A percentile compares a stretch with the other conserved stretches of the same genome.
These are phyloP conservation scores for Rhodofomes roseus DNA, from an alignment of 1,284 basidiomycete species.

Conservation along the genomic window DNA sequence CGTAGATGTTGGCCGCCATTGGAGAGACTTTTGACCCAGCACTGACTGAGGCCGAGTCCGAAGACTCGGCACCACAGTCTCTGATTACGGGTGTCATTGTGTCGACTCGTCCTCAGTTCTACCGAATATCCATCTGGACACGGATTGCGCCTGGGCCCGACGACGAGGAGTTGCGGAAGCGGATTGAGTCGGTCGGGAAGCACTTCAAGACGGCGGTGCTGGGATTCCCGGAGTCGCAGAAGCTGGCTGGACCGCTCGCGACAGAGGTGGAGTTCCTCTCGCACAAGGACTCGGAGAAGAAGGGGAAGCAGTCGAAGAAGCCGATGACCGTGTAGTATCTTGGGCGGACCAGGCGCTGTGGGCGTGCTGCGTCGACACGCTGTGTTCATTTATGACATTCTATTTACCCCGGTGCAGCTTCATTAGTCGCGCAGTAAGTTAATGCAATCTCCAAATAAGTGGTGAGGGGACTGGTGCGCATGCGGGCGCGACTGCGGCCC, in stretches of 20 bases:
- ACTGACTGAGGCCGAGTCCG: slow-evolving; percentile 47
- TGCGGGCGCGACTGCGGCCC: neutral
- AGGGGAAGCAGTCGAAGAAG: slow-evolving; percentile 81
- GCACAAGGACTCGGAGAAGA: slow-evolving; percentile 95
- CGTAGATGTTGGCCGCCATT: slow-evolving; percentile 93
- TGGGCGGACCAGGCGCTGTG: slow-evolving; percentile 1
- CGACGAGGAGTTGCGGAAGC: slow-evolving; percentile 43
- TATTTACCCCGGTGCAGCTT: slow-evolving; percentile 10
- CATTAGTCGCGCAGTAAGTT: neutral
- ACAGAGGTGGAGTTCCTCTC: slow-evolving; percentile 94
- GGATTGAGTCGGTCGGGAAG: slow-evolving; percentile 62
- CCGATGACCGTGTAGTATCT: slow-evolving; percentile 55
- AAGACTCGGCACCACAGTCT: slow-evolving; percentile 50
- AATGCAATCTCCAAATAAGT: neutral
- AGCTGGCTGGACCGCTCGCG: slow-evolving; percentile 77
- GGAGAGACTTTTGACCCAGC: slow-evolving; percentile 94
- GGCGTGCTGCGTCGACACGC: slow-evolving; percentile 9
- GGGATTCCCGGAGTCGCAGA: slow-evolving; percentile 73
- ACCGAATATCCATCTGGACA: slow-evolving; percentile 97
- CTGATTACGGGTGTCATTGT: slow-evolving; percentile 96
- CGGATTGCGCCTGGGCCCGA: slow-evolving; percentile 65
- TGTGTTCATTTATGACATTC: slow-evolving; percentile 20
- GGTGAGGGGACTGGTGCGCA: no score
- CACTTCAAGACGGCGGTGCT: slow-evolving; percentile 93
- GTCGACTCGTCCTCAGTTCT: slow-evolving; percentile 92